Evolutionary conservation across 1,139 yeast species (phyloP).

Genomic region (Zygoascus sp.): DNA sequence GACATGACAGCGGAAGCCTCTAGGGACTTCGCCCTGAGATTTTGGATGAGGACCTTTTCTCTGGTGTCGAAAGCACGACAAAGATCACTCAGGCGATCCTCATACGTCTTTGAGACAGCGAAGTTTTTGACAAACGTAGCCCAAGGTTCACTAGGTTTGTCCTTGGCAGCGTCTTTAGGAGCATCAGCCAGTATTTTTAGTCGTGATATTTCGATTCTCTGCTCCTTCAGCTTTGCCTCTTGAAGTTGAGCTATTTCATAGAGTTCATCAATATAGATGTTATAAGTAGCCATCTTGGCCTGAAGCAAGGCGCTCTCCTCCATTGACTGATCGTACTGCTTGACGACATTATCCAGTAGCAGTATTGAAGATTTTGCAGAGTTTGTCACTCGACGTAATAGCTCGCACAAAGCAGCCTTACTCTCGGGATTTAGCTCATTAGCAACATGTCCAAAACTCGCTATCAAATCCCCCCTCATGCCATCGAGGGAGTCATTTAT

Average conservation of each 20-base stretch:
- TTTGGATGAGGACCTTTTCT: background rate
- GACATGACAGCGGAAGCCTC: background rate
- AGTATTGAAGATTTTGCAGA: too few species aligned
- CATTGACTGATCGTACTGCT: too few species aligned
- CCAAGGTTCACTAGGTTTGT: background rate
- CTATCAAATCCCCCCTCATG: too few species aligned
- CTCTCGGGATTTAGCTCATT: too few species aligned
- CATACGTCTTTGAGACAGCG: background rate
- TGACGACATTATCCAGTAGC: too few species aligned
- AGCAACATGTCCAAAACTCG: too few species aligned
- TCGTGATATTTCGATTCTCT: background rate
- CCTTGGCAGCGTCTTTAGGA: background rate
- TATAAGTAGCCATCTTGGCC: background rate
- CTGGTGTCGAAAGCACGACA: background rate
- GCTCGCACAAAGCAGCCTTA: too few species aligned
- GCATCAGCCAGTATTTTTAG: background rate
- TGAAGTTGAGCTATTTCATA: background rate
- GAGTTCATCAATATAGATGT: background rate
- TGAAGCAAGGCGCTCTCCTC: too few species aligned
- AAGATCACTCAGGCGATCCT: background rate
- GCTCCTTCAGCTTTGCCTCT: background rate
- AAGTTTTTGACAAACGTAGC: background rate
- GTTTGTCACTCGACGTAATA: too few species aligned
- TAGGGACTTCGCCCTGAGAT: background rate
- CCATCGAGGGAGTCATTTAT: too few species aligned